Conservation (phyloP, 163 green algal genomes). For the Prototheca wickerhamii region DNA sequence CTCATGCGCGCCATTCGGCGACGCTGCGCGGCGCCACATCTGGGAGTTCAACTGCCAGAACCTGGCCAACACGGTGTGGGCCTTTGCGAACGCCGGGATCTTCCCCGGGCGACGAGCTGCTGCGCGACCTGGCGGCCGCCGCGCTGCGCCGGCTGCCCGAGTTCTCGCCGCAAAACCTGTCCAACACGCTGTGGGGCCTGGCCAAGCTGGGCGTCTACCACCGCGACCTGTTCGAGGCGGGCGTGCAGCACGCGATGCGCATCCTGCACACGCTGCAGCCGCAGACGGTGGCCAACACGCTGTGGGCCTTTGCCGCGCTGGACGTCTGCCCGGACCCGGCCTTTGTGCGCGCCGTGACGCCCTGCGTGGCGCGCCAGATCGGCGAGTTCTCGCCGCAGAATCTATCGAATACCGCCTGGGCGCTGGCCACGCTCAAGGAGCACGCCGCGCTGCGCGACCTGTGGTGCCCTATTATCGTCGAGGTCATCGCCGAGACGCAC, state of each 20-base stretch:
- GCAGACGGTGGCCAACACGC: constrained; percentile 35
- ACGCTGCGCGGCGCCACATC: constrained; percentile 17
- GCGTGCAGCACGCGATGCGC: constrained; percentile 7
- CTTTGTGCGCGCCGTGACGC: constrained; percentile 19
- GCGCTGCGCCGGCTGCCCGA: constrained; percentile 14
- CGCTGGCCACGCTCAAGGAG: constrained; percentile 35
- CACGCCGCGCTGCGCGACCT: background rate
- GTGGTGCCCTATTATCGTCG: background rate
- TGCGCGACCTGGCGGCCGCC: constrained; percentile 8
- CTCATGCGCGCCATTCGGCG: constrained; percentile 32
- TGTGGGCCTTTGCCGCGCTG: constrained; percentile 40
- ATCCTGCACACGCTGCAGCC: constrained; percentile 27
- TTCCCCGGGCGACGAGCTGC: constrained; percentile 1
- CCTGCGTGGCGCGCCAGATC: constrained; percentile 11
- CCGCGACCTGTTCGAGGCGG: constrained; percentile 9
- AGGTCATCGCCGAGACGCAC: constrained; percentile 11
- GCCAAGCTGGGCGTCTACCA: constrained; percentile 8
- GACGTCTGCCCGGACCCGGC: constrained; percentile 9
- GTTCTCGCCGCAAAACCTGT: constrained; percentile 18
- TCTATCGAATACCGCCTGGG: constrained; percentile 39
- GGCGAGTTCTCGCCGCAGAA: constrained; percentile 37
- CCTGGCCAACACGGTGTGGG: constrained; percentile 39
- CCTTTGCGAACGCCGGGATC: constrained; percentile 38
- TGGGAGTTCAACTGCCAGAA: constrained; percentile 48
- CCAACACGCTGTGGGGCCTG: constrained; percentile 5